Base-by-base conservation (phyloP, 768 basidiomycete genomes). In the Boletus rubroflammeus region DNA sequence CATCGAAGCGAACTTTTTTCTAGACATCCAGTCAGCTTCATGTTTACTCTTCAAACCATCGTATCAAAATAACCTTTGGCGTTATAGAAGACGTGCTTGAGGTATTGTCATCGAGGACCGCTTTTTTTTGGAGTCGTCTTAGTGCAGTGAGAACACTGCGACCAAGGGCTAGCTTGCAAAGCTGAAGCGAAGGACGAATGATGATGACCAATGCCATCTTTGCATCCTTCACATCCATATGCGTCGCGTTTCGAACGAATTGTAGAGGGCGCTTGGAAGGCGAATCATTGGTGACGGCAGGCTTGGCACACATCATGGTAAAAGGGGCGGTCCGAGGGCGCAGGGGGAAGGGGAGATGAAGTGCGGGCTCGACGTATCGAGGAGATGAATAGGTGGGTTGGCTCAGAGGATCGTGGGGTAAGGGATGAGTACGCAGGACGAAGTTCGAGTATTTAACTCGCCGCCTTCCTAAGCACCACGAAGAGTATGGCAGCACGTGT, bases 1-100 rank as follows among this genome's bases (percentile, higher is more conserved):
- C 63, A 47, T 67, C 26, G 14, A 69, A 69, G 50, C 69, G 68
- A 45, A 69, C 68, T 38, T 44, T 55, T 41, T 69, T 63, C 54
- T 57, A 19, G 14, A 48, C 13, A 28, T 21, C 0, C 9, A 31
- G 43, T 67, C 41, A 62, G 42, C 4, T 35, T 47, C 15, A 19
- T 17, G 28, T 34, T 5, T 14, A 47, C 46, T 13, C 19, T 23
- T 44, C 2, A 25, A 40, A 41, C 1, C 1, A 21, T 28, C 0
- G 14, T n/a, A 28, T 26, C 9, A 8, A 40, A 52, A 29, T 28
- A 10, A 71, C 68, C 61, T 69, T 67, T 26, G 42, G 47, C 0
- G 61, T 26, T 17, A 35, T 11, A 15, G 53, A 55, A 3, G 58
- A 58, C 5, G 47, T 47, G 29, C 51, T 58, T 5, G 58, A 51